These are phyloP conservation scores for Nelumbo lutea DNA, from an alignment of 164 flowering plant species.

Conservation along the genomic window DNA sequence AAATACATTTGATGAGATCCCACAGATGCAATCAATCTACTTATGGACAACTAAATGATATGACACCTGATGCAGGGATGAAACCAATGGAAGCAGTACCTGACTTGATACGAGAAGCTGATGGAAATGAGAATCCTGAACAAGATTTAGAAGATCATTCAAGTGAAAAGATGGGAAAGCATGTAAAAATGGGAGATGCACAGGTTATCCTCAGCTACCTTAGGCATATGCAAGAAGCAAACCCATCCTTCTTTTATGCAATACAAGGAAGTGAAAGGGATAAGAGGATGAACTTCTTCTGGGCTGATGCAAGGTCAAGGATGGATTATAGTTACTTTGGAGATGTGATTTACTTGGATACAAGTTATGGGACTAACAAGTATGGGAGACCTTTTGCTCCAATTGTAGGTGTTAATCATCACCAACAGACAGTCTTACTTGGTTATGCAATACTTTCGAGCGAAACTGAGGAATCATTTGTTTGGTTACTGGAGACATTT, in stretches of 20 bases:
- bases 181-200: background rate
- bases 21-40: background rate
- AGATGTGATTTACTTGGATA: background rate
- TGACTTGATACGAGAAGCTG: background rate
- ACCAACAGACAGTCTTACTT: background rate
- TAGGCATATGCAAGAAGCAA: background rate
- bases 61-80: background rate
- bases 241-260: background rate
- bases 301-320: constrained; percentile 1
- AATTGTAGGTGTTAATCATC: background rate
- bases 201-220: background rate
- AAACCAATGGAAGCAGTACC: background rate
- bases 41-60: background rate
- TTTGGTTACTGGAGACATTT: background rate
- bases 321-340: background rate
- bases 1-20: background rate
- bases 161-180: background rate
- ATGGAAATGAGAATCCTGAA: background rate
- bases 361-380: background rate
- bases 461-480: background rate
- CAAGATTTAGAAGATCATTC: background rate
- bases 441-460: background rate
- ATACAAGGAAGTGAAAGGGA: background rate
- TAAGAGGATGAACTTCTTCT: background rate
- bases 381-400: constrained; percentile 1